phyloP scores from a whole-genome alignment of 2,329 filamentous ascomycete species.

The Hypomyces rosellus region DNA sequence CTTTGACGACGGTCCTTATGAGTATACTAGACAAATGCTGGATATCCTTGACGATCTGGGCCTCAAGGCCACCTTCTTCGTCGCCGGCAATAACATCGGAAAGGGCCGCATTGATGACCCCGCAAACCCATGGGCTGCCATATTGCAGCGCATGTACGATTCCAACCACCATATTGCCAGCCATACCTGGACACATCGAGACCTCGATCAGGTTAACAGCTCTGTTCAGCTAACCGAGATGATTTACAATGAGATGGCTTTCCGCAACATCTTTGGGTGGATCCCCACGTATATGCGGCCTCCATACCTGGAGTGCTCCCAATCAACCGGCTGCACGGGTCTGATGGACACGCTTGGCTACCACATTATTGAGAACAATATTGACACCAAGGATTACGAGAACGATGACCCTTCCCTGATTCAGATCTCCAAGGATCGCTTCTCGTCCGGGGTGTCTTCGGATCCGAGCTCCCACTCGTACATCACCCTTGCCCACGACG shows the following conservation, averaged over 20 bases:
- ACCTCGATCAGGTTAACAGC: conserved; percentile 32
- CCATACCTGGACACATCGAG: conserved; percentile 42
- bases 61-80: conserved; percentile 36
- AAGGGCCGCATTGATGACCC: conserved; percentile 36
- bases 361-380: conserved; percentile 49
- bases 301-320: conserved; percentile 38
- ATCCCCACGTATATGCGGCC: conserved; percentile 39
- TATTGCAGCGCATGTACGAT: conserved; percentile 35
- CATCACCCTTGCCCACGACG: conserved; percentile 49
- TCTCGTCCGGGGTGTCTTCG: conserved; percentile 29
- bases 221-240: conserved; percentile 33
- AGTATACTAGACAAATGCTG: conserved; percentile 36
- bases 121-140: conserved; percentile 25
- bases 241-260: conserved; percentile 38
- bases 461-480: conserved; percentile 28
- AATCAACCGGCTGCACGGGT: conserved; percentile 31
- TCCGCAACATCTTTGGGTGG: conserved; percentile 36
- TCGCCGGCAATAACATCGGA: conserved; percentile 35
- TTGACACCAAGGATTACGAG: conserved; percentile 57
- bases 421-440: conserved; percentile 35
- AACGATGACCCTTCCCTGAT: conserved; percentile 45
- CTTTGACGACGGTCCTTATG: conserved; percentile 41
- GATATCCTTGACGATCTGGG: conserved; percentile 27
- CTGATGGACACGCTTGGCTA: conserved; percentile 40
- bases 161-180: conserved; percentile 41